Evolutionary conservation across 2,329 filamentous ascomycete species (phyloP).

Genomic region (Penicillium sp.): DNA sequence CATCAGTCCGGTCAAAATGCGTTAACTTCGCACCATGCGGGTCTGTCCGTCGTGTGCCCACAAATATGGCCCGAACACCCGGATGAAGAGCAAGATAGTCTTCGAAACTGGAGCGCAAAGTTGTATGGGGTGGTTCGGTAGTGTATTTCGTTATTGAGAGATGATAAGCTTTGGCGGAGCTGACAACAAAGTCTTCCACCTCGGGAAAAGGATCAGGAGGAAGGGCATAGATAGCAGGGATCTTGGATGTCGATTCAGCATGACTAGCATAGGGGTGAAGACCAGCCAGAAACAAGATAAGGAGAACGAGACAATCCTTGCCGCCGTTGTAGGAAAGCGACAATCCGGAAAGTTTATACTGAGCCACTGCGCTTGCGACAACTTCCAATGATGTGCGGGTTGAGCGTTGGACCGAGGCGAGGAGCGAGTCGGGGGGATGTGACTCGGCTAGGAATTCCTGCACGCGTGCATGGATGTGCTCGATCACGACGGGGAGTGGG

Average conservation of each 20-base stretch:
- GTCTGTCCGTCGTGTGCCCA: constrained; percentile 87
- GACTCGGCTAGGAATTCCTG: constrained; percentile 65
- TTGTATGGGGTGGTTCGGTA: constrained; percentile 52
- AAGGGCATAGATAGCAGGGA: constrained; percentile 88
- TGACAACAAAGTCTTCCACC: constrained; percentile 79
- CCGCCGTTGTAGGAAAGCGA: constrained; percentile 96
- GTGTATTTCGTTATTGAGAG: constrained; percentile 74
- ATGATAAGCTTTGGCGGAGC: constrained; percentile 67
- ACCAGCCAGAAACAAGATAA: constrained; percentile 78
- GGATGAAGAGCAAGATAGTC: constrained; percentile 62
- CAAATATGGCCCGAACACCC: constrained; percentile 74
- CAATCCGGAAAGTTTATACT: constrained; percentile 75
- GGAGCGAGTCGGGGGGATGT: constrained; percentile 53
- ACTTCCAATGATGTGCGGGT: constrained; percentile 70
- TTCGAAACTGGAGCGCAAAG: constrained; percentile 77
- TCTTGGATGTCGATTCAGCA: constrained; percentile 19
- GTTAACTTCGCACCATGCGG: constrained; percentile 78
- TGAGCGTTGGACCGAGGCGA: constrained; percentile 70
- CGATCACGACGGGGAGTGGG: constrained; percentile 60
- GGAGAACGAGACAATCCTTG: constrained; percentile 92
- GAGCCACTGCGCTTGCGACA: constrained; percentile 70
- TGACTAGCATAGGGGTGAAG: constrained; percentile 49
- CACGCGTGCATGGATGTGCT: constrained; percentile 62
- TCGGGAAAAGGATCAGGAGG: constrained; percentile 79
- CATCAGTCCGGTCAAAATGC: constrained; percentile 84